These are phyloP conservation scores for Imleria badia DNA, from an alignment of 768 basidiomycete genomes.

Conservation along the genomic window DNA sequence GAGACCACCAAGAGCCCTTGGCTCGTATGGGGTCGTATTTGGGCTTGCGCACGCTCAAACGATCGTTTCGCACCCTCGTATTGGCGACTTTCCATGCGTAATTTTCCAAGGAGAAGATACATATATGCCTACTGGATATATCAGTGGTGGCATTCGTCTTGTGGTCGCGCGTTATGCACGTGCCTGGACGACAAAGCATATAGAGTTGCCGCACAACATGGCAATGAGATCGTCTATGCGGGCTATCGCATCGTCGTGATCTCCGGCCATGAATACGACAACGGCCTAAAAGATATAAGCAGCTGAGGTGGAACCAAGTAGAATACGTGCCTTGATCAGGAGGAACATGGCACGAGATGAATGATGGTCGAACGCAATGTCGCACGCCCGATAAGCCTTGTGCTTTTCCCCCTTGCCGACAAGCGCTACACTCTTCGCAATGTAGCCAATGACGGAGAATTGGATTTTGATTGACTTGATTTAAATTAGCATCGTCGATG, in stretches of 20 bases:
- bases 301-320: too few species aligned
- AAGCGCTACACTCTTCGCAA: background rate
- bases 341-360: background rate
- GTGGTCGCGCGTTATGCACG: background rate
- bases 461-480: too few species aligned
- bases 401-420: background rate
- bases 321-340: background rate
- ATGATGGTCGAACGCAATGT: background rate
- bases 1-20: background rate
- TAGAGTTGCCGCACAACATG: background rate
- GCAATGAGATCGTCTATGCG: background rate
- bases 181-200: background rate
- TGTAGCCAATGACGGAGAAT: background rate
- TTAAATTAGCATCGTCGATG: too few species aligned
- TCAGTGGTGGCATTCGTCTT: background rate
- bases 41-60: background rate
- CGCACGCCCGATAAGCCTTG: background rate
- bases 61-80: background rate
- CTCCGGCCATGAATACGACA: slow-evolving; percentile 3
- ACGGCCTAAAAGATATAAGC: background rate
- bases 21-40: background rate
- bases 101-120: slow-evolving; percentile 3
- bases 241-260: slow-evolving; percentile 3
- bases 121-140: slow-evolving; percentile 2
- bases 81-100: background rate